Evolutionary conservation across 148 eudicot species (phyloP).

Genomic region (Rhododendron molle): DNA sequence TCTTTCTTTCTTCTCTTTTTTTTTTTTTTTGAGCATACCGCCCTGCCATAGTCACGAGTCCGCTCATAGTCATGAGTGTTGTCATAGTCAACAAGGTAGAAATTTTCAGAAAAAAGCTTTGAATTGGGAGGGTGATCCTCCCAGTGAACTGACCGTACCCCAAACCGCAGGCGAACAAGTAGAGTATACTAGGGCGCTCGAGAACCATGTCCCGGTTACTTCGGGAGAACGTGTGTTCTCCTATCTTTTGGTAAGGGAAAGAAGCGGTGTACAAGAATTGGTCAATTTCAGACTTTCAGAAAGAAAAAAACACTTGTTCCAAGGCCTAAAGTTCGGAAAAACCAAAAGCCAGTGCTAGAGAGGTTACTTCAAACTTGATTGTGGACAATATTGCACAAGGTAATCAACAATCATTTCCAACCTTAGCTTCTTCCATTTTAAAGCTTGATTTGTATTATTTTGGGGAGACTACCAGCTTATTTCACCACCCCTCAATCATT

Average conservation of each 20-base stretch:
- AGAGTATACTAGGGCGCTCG: not conserved
- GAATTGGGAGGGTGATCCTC: not conserved
- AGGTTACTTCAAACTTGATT: not conserved
- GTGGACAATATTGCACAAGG: not conserved
- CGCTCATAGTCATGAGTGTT: not conserved
- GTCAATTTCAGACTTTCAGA: not conserved
- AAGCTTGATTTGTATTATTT: not conserved
- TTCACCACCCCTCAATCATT: not conserved
- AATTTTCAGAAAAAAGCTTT: not conserved
- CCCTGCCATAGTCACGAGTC: not conserved
- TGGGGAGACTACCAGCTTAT: not conserved
- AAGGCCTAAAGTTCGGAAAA: not conserved
- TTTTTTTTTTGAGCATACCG: not conserved
- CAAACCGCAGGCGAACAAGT: not conserved
- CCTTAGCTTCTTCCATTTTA: not conserved
- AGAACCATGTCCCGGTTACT: not conserved
- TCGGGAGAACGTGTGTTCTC: not conserved
- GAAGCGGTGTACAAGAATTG: not conserved
- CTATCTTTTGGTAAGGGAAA: not conserved
- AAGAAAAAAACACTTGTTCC: not conserved
- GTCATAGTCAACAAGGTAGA: not conserved
- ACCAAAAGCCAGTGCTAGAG: not conserved
- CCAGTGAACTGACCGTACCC: not conserved
- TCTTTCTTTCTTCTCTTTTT: not conserved
- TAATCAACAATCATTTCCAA: not conserved